These are phyloP conservation scores for Psilocybe tampanensis DNA, from an alignment of 768 basidiomycete genomes.

Conservation along the genomic window DNA sequence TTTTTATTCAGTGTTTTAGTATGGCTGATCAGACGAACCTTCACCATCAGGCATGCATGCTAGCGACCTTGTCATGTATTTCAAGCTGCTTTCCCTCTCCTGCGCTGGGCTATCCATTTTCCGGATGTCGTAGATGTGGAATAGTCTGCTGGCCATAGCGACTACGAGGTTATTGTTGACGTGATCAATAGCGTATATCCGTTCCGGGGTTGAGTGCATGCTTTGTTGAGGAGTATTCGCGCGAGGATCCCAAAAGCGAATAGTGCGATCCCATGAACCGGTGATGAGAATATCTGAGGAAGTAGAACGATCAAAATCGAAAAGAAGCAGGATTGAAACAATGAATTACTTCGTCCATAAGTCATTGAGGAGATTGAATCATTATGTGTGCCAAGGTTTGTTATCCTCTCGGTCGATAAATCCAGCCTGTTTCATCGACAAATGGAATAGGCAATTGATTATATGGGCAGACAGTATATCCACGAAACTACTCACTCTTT, in stretches of 20 bases:
- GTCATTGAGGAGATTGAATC: conserved; percentile 81
- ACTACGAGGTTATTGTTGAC: conserved; percentile 83
- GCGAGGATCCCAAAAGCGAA: conserved; percentile 88
- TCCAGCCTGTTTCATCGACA: conserved; percentile 62
- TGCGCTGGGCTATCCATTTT: conserved; percentile 77
- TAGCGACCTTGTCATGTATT: conserved; percentile 91
- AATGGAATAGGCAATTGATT: neutral
- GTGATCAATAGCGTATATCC: conserved; percentile 84
- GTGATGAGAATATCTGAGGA: conserved; percentile 70
- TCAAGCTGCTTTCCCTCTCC: conserved; percentile 88
- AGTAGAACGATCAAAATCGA: neutral
- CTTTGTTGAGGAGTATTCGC: conserved; percentile 57
- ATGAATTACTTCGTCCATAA: conserved; percentile 56
- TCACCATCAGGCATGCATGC: conserved; percentile 93
- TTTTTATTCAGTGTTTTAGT: neutral
- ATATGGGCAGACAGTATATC: neutral
- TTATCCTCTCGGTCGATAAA: conserved; percentile 69
- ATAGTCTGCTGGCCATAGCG: conserved; percentile 88
- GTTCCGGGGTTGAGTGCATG: conserved; percentile 73
- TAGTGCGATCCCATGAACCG: conserved; percentile 90
- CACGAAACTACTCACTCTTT: conserved; percentile 57
- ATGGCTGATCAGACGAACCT: conserved; percentile 48
- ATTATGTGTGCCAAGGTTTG: conserved; percentile 77
- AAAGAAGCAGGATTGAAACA: neutral
- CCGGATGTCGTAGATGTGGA: conserved; percentile 87